Evolutionary conservation across 2,329 filamentous ascomycete species (phyloP), one percentile per base, ranked within the genome.

Genomic region (Apiospora saccharicola): DNA sequence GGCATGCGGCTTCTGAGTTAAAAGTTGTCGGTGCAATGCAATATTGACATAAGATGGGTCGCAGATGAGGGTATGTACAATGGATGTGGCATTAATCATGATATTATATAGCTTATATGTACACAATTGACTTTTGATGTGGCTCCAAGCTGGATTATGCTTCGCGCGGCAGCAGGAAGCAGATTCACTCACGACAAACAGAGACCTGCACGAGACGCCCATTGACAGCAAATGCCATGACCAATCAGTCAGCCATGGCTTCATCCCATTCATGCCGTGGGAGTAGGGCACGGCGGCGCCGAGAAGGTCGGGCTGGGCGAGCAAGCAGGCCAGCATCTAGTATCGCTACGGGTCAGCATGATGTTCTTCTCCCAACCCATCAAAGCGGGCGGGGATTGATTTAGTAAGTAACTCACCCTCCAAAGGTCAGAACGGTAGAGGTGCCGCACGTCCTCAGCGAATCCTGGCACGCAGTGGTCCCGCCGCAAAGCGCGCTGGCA

Each of bases 251-350:
- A n/a, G 10, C 1, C 37, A 41, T 41, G 10, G 5, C 37, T 41
- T 41, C 7, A 41, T 14, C 57, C 49, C 71, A 3, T 24, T 30
- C 12, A 34, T 30, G 43, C n/a, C 6, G 67, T 46, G 1, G 41
- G 70, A 8, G 61, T 41, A 41, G 57, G 57, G 34, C 76, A 77
- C 7, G 71, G 51, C 14, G 76, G 76, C 19, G 51, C 14, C 0
- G 70, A 71, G 53, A 77, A 76, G 8, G 71, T 74, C 37, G 76
- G 76, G 51, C 73, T 71, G 3, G 76, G 75, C 34, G 70, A 74
- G 26, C 75, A 73, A 47, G 73, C 73, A 41, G 72, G 49, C 46
- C 70, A 72, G 67, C 68, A 72, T 24, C 57, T n/a, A n/a, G n/a
- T n/a, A n/a, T n/a, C n/a, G n/a, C n/a, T 16, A 22, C 5, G 30